A percentile compares a stretch with the other conserved stretches of the same genome.
Conservation (phyloP, 2,329 filamentous ascomycete species). For the Uncinocarpus reesii region DNA sequence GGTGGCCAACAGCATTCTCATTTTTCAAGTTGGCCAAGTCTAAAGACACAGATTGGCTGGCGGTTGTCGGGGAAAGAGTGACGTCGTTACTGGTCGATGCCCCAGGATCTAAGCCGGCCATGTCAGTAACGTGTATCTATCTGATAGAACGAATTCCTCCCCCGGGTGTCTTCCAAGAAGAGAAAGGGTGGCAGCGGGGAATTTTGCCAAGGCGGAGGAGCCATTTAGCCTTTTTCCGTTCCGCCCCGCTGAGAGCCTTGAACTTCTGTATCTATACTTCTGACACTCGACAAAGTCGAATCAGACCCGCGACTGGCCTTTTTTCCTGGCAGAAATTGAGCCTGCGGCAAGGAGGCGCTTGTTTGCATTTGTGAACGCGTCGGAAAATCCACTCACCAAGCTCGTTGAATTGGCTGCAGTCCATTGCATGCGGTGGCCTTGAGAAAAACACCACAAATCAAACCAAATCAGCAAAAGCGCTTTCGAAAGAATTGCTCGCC, state of each 20-base stretch:
- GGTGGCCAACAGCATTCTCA: conserved; percentile 28
- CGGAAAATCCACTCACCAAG: neutral
- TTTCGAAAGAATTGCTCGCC: neutral
- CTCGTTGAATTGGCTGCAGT: conserved; percentile 3
- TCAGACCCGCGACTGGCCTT: too few species aligned
- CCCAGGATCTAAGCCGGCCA: neutral
- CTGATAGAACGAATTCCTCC: neutral
- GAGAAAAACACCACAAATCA: neutral
- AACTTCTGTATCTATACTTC: too few species aligned
- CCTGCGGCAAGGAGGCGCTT: too few species aligned
- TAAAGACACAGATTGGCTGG: neutral
- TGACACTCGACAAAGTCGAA: too few species aligned
- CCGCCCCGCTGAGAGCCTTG: conserved; percentile 9
- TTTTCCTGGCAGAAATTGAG: too few species aligned
- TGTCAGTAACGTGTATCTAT: conserved; percentile 5
- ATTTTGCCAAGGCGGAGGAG: neutral
- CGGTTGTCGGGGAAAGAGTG: neutral
- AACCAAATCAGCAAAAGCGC: neutral
- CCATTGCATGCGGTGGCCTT: conserved; percentile 12
- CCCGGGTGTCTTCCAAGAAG: too few species aligned
- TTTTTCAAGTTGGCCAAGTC: neutral
- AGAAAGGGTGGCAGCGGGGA: neutral
- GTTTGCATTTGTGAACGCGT: too few species aligned
- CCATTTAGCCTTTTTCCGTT: conserved; percentile 5
- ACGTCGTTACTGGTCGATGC: neutral